Evolutionary conservation across 23 red algal genomes (phyloP), one percentile per base, ranked within the genome.

Genomic region (Cyanidioschyzon merolae): DNA sequence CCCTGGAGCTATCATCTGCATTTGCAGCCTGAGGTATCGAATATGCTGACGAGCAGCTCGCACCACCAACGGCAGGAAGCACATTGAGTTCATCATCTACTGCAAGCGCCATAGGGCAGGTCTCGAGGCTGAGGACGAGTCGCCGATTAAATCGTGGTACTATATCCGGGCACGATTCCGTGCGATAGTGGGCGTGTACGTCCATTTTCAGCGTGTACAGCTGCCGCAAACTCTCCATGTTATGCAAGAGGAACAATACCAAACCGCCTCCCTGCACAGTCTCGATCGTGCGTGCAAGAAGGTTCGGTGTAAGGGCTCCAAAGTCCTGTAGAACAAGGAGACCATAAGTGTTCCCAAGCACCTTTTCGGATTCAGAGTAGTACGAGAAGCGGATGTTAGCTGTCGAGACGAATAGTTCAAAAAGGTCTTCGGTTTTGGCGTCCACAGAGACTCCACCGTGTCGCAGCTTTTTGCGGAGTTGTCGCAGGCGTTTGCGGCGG

Each of bases 261-360:
- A 91, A 75, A 17, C 93, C 93, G 34, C 93, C 93, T 37, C 93
- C 93, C 67, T 85, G 59, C 0, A 91, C 93, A 34, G 84, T 97
- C 67, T 97, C 93, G 36, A 91, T 57, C 15, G 88, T 90, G 15
- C 93, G 74, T 18, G 93, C 93, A 12, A 97, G 86, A 1, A 90
- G 79, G 59, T 97, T 97, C 25, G 93, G 93, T 35, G 93, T 97
- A 12, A 97, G 79, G 0, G 88, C 93, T 40, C 90, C 93, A 87
- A 97, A 97, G 71, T 97, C 93, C 74, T 97, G 93, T 31, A 97
- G 76, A 30, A 97, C 87, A 35, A 81, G 86, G 87, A 97, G 88
- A n/a, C 93, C 93, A 58, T 85, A 97, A 15, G 93, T 97, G 63
- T 91, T 88, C 21, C 93, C 93, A 3, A 97, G 87, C 59, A 97